phyloP scores from a whole-genome alignment of 2,329 filamentous ascomycete genomes.

The Trichophyton benhamiae region DNA sequence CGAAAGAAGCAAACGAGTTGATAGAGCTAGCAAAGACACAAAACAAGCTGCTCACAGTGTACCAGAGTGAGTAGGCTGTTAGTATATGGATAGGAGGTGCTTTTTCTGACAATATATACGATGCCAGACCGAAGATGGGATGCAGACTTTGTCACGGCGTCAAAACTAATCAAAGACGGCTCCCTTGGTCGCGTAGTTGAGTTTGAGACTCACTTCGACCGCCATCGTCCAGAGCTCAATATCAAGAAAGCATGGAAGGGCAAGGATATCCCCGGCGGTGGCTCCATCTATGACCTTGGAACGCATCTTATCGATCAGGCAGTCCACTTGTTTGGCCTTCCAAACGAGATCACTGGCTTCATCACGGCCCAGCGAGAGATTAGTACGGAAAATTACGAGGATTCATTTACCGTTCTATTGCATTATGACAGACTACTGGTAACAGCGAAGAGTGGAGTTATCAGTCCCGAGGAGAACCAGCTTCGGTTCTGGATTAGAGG shows the following conservation, averaged over 20 bases:
- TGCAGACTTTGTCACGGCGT: slow-evolving; percentile 60
- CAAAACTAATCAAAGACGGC: slow-evolving; percentile 47
- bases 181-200: slow-evolving; percentile 60
- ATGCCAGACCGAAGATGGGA: slow-evolving; percentile 56
- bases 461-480: slow-evolving; percentile 58
- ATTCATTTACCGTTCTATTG: slow-evolving; percentile 50
- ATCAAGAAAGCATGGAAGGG: slow-evolving; percentile 50
- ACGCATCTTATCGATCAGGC: slow-evolving; percentile 66
- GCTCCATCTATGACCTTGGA: slow-evolving; percentile 61
- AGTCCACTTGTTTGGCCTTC: slow-evolving; percentile 57
- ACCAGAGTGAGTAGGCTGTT: slow-evolving; percentile 42
- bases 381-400: slow-evolving; percentile 39
- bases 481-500: slow-evolving; percentile 67
- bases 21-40: slow-evolving; percentile 42
- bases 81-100: no score
- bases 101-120: no score
- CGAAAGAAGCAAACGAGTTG: slow-evolving; percentile 54
- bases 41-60: slow-evolving; percentile 50
- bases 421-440: slow-evolving; percentile 56
- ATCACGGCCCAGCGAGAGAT: slow-evolving; percentile 54
- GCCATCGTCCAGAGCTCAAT: slow-evolving; percentile 50
- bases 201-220: slow-evolving; percentile 70
- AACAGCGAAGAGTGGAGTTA: slow-evolving; percentile 55
- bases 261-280: slow-evolving; percentile 51
- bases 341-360: slow-evolving; percentile 53